Evolutionary conservation across 2,329 filamentous ascomycete species (phyloP).

Genomic region (Penicillium aurantiogriseum): DNA sequence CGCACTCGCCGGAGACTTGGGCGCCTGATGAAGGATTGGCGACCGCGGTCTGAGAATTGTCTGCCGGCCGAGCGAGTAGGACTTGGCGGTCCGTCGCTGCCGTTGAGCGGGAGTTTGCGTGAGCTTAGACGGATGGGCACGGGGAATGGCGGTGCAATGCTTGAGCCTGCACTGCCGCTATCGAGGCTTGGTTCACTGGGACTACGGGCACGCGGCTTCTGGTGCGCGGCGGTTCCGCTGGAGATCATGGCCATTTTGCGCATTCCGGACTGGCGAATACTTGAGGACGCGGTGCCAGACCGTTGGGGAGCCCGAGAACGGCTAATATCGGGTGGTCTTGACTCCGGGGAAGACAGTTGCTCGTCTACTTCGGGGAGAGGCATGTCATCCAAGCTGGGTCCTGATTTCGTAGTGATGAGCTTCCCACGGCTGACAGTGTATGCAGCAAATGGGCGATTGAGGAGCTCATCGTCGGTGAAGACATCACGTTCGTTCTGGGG

Average conservation of each 20-base stretch:
- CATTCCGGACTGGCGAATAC: conserved; percentile 59
- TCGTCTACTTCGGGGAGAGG: conserved; percentile 41
- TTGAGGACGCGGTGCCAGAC: conserved; percentile 40
- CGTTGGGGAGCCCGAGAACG: conserved; percentile 27
- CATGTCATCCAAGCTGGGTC: conserved; percentile 34
- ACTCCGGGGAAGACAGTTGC: conserved; percentile 33
- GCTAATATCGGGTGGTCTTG: conserved; percentile 24
- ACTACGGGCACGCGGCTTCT: conserved; percentile 59
- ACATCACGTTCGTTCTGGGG: conserved; percentile 31
- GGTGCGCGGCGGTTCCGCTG: conserved; percentile 69
- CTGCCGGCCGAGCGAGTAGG: conserved; percentile 64
- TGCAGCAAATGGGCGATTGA: conserved; percentile 45
- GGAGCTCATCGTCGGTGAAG: conserved; percentile 46
- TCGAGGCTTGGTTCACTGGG: conserved; percentile 47
- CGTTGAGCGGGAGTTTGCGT: conserved; percentile 64
- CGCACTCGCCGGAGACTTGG: conserved; percentile 74
- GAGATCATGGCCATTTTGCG: conserved; percentile 78
- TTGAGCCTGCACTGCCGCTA: conserved; percentile 38
- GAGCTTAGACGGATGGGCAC: conserved; percentile 90
- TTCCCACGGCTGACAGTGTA: conserved; percentile 45
- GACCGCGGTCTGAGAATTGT: conserved; percentile 55
- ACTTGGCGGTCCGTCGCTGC: conserved; percentile 75
- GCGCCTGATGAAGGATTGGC: conserved; percentile 57
- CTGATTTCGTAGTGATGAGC: conserved; percentile 38
- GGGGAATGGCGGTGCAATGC: conserved; percentile 72